phyloP scores from a whole-genome alignment of 768 basidiomycete genomes.

The Macrocybe gigantea region DNA sequence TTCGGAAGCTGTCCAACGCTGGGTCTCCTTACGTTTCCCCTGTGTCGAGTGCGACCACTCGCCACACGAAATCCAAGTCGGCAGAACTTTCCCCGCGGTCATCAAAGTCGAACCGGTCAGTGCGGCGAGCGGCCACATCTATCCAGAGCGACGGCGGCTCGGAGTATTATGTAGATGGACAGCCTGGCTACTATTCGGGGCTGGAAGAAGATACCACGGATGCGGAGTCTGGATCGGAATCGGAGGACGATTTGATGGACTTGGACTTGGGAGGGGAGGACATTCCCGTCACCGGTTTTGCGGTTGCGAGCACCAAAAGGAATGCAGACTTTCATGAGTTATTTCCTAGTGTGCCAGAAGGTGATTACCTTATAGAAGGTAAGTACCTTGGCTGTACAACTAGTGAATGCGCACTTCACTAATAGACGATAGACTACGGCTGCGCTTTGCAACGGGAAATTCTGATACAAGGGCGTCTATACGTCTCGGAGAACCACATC shows the following conservation, averaged over 20 bases:
- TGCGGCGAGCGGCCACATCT: slow-evolving; percentile 4
- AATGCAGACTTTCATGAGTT: slow-evolving; percentile 96
- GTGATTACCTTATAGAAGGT: slow-evolving; percentile 98
- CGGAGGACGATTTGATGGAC: slow-evolving; percentile 31
- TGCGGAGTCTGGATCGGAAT: slow-evolving; percentile 21
- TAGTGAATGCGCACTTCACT: slow-evolving; percentile 1
- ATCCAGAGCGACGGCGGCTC: slow-evolving; percentile 6
- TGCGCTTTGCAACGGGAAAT: slow-evolving; percentile 97
- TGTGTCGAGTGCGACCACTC: not conserved
- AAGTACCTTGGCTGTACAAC: slow-evolving; percentile 18
- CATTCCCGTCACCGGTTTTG: slow-evolving; percentile 93
- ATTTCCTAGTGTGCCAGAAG: slow-evolving; percentile 85
- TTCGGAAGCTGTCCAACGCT: not conserved
- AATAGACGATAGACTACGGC: slow-evolving; percentile 71
- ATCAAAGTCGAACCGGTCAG: slow-evolving; percentile 3
- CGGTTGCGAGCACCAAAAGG: slow-evolving; percentile 90
- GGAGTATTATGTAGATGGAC: slow-evolving; percentile 24
- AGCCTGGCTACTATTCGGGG: slow-evolving; percentile 33
- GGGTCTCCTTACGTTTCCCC: slow-evolving; percentile 6
- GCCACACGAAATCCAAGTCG: slow-evolving; percentile 10
- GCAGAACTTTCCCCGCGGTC: slow-evolving; percentile 8
- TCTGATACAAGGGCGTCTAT: slow-evolving; percentile 90
- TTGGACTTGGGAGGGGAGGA: slow-evolving; percentile 59
- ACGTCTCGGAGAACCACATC: slow-evolving; percentile 98
- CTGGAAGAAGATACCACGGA: slow-evolving; percentile 29